Base-by-base conservation (phyloP, 1,139 yeast species). In the Saccharomyces hybrid region DNA sequence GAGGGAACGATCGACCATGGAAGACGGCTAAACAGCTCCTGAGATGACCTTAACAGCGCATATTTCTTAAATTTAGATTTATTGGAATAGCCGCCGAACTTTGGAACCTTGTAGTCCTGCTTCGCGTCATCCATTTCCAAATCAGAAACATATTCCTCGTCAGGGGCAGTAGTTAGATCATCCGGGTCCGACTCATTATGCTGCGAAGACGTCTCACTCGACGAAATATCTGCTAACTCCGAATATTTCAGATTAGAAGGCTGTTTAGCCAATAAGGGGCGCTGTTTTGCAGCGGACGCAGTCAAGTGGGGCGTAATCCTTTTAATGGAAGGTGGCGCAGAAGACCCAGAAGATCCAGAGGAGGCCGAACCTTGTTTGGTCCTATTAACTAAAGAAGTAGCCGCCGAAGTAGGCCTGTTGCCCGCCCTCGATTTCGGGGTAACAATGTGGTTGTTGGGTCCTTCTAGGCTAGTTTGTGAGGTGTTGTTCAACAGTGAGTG, bases 1-100 rank as follows among this genome's bases (percentile, higher is more conserved):
- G 84, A 81, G 14, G 78, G 78, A 3, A 81, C 84, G 16, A 91
- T 80, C 50, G 78, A 76, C 93, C 96, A 90, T 2, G 88, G 85
- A 5, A 91, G 84, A 8, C 78, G 76, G 44, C 84, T 84, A 69
- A 89, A 88, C 31, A 86, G 73, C 58, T 81, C 80, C 13, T 76
- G 73, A 32, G 78, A 76, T 54, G 75, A 73, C 31, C 73, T 66
- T 27, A 83, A 69, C 8, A 76, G 50, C 68, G 63, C 76, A 74
- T 60, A 78, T 67, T 63, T 66, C 7, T 62, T 53, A 11, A 38
- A 14, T 31, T 64, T 66, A 2, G 67, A 68, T 49, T 77, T 78
- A 54, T 76, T 78, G 0, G 91, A 84, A 62, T 81, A 84, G 2
- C 93, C 93, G 8, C 93, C 93, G 69, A 77, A 85, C n/a, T 88